These are phyloP conservation scores for Elasticomyces elasticus DNA, from an alignment of 495 filamentous ascomycete species.

Conservation along the genomic window DNA sequence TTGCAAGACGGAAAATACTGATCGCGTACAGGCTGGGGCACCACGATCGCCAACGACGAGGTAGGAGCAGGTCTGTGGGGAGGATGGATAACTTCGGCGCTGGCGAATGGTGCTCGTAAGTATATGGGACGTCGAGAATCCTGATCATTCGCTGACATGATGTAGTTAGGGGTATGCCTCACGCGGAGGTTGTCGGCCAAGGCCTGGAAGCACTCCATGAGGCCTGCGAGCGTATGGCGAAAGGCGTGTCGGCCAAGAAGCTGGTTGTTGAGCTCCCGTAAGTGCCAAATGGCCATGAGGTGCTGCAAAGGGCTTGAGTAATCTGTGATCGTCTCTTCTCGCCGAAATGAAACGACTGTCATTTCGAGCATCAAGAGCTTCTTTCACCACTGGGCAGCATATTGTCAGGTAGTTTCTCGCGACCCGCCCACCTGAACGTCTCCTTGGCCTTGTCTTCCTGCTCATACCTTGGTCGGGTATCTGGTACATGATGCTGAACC, in stretches of 20 bases:
- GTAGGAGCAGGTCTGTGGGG: constrained; percentile 28
- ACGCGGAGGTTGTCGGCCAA: constrained; percentile 21
- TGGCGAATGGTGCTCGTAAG: constrained; percentile 12
- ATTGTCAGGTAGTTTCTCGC: too few relatives aligned
- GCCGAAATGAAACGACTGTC: too few relatives aligned
- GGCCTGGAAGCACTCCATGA: constrained; percentile 25
- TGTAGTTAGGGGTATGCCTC: constrained; percentile 30
- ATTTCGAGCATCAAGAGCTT: too few relatives aligned
- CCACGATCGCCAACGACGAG: constrained; percentile 6
- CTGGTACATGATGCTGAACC: too few relatives aligned
- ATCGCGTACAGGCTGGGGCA: constrained; percentile 1
- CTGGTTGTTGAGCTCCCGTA: constrained; percentile 21
- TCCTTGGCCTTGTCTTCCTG: too few relatives aligned
- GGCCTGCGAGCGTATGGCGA: constrained; percentile 17
- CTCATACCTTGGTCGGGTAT: too few relatives aligned
- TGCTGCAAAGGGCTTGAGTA: background rate
- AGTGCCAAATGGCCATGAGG: background rate
- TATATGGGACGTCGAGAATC: constrained; percentile 30
- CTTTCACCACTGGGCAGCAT: too few relatives aligned
- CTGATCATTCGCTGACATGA: constrained; percentile 21
- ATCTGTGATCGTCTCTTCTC: too few relatives aligned
- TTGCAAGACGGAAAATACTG: background rate
- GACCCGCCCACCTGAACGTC: too few relatives aligned
- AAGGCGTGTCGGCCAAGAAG: constrained; percentile 26
- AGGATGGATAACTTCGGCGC: constrained; percentile 14